Evolutionary conservation across 768 basidiomycete species (phyloP).

Genomic region (Boletus rubropictus): DNA sequence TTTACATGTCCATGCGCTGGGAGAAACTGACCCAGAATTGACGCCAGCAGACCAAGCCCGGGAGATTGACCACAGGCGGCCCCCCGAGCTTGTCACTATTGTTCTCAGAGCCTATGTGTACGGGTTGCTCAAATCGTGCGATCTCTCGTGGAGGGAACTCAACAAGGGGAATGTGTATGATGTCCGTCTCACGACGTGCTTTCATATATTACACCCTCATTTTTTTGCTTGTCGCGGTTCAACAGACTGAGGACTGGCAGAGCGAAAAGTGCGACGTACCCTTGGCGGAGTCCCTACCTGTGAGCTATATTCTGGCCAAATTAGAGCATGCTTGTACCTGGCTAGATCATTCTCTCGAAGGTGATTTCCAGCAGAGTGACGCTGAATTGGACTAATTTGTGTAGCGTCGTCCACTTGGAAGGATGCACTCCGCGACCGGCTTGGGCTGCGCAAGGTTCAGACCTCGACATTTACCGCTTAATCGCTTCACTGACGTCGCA

Average conservation of each 20-base stretch:
- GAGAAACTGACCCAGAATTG: constrained; percentile 54
- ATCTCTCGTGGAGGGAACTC: constrained; percentile 77
- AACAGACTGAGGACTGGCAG: constrained; percentile 82
- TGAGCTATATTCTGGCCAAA: constrained; percentile 44
- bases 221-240: constrained; percentile 4
- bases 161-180: constrained; percentile 71
- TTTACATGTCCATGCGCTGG: constrained; percentile 62
- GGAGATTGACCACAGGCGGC: constrained; percentile 41
- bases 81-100: constrained; percentile 56
- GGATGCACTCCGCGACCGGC: constrained; percentile 45
- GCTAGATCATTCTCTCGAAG: constrained; percentile 43
- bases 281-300: constrained; percentile 59
- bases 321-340: constrained; percentile 61
- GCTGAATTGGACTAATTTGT: constrained; percentile 6
- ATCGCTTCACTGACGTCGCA: constrained; percentile 3
- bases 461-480: background rate
- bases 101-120: constrained; percentile 64
- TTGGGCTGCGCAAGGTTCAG: constrained; percentile 54
- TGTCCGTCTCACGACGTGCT: constrained; percentile 42
- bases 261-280: constrained; percentile 82
- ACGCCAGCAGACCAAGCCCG: constrained; percentile 24
- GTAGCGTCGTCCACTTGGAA: constrained; percentile 46
- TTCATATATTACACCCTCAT: constrained; percentile 12
- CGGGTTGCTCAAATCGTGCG: constrained; percentile 74
- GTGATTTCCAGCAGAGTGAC: constrained; percentile 21